Base-by-base conservation (phyloP, 2,329 filamentous ascomycete species). In the Falciphora oryzae region DNA sequence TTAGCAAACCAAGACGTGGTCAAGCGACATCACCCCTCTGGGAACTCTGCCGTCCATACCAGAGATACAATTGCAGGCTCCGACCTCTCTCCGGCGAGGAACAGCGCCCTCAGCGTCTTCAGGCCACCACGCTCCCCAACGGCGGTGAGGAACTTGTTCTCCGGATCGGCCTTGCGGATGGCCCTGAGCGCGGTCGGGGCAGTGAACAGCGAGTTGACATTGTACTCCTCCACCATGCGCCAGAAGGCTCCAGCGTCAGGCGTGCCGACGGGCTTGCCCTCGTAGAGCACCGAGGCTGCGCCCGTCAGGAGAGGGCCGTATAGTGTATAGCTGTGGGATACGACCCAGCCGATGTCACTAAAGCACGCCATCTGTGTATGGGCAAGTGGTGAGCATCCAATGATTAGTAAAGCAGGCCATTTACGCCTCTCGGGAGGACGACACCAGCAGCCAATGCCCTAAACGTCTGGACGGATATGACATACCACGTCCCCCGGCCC, bases 261-360 rank as follows among this genome's bases (percentile, higher is more conserved):
- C 0, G 93, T 97, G 5, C 93, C 93, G 16, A 97, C 82, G 0
- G 93, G 93, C 69, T 97, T 97, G n/a, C 93, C 94, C 77, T 97
- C 93, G 74, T 93, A 97, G 0, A 97, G 80, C 1, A 97, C 85
- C 0, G 92, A 96, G 1, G 93, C 89, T 2, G 93, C 93, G 6
- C 93, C 93, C 0, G 89, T 86, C 1, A 97, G 84, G 7, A 98
- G 84, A 16, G 93, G 93, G 4, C 87, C 93, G 72, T 97, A 97
- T 16, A 97, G 80, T 67, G 97, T 97, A 73, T 95, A 97, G 87
- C 3, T 75, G 68, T 78, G 76, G 0, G 91, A 91, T 0, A 95
- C 91, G 0, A 93, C 92, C 94, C 93, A 97, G 38, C 93, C 94
- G 65, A 97, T 94, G 72, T 98, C 93, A 18, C 76, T 79, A 61